A percentile compares a stretch with the other conserved stretches of the same genome.
Evolutionary conservation across 2,329 filamentous ascomycete genomes (phyloP).

Genomic region (Neonectria neomacrospora): DNA sequence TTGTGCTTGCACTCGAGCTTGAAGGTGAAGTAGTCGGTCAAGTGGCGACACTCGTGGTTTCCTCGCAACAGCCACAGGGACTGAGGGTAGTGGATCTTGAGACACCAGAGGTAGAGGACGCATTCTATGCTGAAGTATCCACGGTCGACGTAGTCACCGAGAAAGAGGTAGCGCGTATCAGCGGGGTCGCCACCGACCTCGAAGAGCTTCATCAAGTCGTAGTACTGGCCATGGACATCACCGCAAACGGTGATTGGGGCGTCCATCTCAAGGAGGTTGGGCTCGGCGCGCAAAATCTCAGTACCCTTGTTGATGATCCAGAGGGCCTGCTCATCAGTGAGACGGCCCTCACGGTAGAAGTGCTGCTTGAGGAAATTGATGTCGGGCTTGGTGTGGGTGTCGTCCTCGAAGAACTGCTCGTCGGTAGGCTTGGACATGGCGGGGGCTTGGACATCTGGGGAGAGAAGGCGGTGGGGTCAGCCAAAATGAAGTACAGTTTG

Average conservation of each 20-base stretch:
- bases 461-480: constrained; percentile 33
- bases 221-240: constrained; percentile 98
- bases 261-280: constrained; percentile 98
- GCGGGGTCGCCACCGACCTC: constrained; percentile 97
- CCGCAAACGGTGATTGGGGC: constrained; percentile 98
- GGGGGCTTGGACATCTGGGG: constrained; percentile 92
- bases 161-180: constrained; percentile 95
- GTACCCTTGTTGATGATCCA: constrained; percentile 93
- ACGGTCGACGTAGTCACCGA: constrained; percentile 97
- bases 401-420: constrained; percentile 92
- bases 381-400: constrained; percentile 88
- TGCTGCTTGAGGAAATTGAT: constrained; percentile 97
- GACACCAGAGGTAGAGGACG: constrained; percentile 94
- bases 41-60: constrained; percentile 97
- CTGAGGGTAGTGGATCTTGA: constrained; percentile 99
- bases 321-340: constrained; percentile 96
- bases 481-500: constrained; percentile 21
- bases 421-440: constrained; percentile 92
- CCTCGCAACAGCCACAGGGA: constrained; percentile 96
- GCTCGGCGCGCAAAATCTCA: constrained; percentile 87
- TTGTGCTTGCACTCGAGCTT: constrained; percentile 99
- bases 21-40: constrained; percentile 99
- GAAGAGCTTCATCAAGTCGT: constrained; percentile 99
- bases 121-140: constrained; percentile 99
- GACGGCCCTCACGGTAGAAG: constrained; percentile 95